These are phyloP conservation scores for Stentor roeselii DNA, from an alignment of 73 alveolate genomes.

Conservation along the genomic window DNA sequence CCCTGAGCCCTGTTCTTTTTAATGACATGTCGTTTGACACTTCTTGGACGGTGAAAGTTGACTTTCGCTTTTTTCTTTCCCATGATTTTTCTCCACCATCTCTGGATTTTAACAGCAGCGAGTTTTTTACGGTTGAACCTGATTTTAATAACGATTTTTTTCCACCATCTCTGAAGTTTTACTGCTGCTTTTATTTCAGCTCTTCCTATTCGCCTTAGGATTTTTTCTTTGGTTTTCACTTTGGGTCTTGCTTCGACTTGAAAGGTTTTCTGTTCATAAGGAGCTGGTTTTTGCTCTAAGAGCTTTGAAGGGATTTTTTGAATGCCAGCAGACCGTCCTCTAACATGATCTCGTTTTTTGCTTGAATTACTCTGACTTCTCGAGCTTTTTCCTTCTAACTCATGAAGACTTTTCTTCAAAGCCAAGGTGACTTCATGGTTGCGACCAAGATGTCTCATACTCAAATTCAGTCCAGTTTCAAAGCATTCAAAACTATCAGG, in stretches of 20 bases:
- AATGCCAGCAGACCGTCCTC: conserved; percentile 4
- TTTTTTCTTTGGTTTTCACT: neutral
- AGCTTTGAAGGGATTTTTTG: neutral
- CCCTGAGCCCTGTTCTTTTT: neutral
- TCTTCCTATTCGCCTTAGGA: neutral
- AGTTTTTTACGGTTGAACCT: neutral
- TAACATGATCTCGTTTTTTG: neutral
- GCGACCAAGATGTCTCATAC: conserved; percentile 6
- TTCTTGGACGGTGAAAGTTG: neutral
- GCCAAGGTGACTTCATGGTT: neutral
- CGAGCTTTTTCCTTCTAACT: neutral
- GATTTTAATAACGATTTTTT: neutral
- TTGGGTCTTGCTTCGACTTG: neutral
- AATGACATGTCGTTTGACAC: neutral
- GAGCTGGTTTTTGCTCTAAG: neutral
- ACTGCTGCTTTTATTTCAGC: neutral
- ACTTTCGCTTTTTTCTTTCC: neutral
- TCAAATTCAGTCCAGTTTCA: conserved; percentile 17
- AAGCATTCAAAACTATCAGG: neutral
- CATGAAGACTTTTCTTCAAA: neutral
- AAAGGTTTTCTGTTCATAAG: neutral
- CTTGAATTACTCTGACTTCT: neutral
- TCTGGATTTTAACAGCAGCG: neutral
- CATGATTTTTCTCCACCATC: neutral
- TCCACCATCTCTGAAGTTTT: neutral